These are phyloP conservation scores for Aspergillus indologenus DNA, from an alignment of 495 filamentous ascomycete genomes.

Conservation along the genomic window DNA sequence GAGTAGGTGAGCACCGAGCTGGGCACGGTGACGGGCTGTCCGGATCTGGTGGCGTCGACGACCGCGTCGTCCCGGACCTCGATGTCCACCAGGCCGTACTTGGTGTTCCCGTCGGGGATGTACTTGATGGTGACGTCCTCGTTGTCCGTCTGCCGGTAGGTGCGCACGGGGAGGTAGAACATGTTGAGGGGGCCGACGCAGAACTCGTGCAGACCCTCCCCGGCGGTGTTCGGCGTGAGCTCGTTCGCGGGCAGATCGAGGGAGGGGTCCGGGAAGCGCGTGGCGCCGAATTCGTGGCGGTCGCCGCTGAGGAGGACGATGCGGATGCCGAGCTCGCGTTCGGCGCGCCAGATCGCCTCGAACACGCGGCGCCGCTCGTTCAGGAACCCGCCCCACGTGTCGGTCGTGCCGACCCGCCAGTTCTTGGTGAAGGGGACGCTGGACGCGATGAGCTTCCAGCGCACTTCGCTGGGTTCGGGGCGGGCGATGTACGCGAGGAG, in stretches of 20 bases:
- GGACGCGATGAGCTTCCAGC: slow-evolving; percentile 89
- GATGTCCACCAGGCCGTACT: slow-evolving; percentile 88
- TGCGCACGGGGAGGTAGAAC: slow-evolving; percentile 85
- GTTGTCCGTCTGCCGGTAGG: slow-evolving; percentile 72
- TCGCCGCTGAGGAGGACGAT: slow-evolving; percentile 87
- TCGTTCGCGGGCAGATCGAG: slow-evolving; percentile 21
- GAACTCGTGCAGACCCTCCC: slow-evolving; percentile 75
- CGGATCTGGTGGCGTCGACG: slow-evolving; percentile 39
- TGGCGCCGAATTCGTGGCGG: slow-evolving; percentile 92
- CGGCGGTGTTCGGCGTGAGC: slow-evolving; percentile 28
- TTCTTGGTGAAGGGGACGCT: slow-evolving; percentile 96
- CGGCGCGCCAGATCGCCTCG: slow-evolving; percentile 85
- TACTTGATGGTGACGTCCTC: slow-evolving; percentile 85
- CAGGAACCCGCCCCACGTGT: slow-evolving; percentile 93
- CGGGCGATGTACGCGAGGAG: slow-evolving; percentile 71
- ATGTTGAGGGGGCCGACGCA: slow-evolving; percentile 84
- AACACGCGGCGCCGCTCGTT: slow-evolving; percentile 73
- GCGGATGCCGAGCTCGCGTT: slow-evolving; percentile 62
- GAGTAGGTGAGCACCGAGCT: slow-evolving; percentile 68
- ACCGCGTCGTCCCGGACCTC: slow-evolving; percentile 57
- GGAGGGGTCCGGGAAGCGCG: slow-evolving; percentile 73
- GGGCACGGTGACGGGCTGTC: slow-evolving; percentile 25
- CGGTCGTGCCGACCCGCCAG: slow-evolving; percentile 76
- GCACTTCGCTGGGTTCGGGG: slow-evolving; percentile 68
- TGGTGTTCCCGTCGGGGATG: slow-evolving; percentile 80